Evolutionary conservation across 768 basidiomycete genomes (phyloP).

Genomic region (Nevesoporus exiguus): DNA sequence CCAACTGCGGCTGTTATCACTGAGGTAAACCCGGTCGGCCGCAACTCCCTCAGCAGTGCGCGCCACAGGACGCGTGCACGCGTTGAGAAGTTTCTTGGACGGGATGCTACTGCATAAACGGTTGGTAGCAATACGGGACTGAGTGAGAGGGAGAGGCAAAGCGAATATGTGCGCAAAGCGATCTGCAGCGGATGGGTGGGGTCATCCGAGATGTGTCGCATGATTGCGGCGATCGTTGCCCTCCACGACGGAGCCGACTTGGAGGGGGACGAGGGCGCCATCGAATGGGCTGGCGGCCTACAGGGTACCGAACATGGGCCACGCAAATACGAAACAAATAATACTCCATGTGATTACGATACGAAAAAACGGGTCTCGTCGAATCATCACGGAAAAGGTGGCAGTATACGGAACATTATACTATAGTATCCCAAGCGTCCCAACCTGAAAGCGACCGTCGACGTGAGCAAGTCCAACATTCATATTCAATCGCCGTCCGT

Average conservation of each 20-base stretch:
- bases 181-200: conserved; percentile 53
- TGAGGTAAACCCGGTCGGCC: conserved; percentile 63
- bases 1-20: conserved; percentile 61
- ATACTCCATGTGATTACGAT: conserved; percentile 7
- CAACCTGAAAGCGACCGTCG: background rate
- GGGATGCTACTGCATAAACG: conserved; percentile 34
- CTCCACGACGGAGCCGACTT: background rate
- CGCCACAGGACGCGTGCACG: conserved; percentile 18
- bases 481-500: conserved; percentile 9
- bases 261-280: background rate
- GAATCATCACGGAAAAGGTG: too few species aligned
- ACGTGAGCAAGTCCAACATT: too few species aligned
- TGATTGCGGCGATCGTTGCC: background rate
- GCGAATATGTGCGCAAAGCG: conserved; percentile 62
- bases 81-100: conserved; percentile 22
- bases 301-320: background rate
- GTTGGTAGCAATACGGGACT: conserved; percentile 61
- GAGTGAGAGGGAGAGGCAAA: conserved; percentile 63
- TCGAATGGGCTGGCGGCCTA: background rate
- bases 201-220: conserved; percentile 27
- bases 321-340: background rate
- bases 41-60: conserved; percentile 54
- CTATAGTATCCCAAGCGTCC: background rate
- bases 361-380: background rate
- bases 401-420: too few species aligned